Base-by-base conservation (phyloP, 768 basidiomycete species). In the Trametes cinnabarina region DNA sequence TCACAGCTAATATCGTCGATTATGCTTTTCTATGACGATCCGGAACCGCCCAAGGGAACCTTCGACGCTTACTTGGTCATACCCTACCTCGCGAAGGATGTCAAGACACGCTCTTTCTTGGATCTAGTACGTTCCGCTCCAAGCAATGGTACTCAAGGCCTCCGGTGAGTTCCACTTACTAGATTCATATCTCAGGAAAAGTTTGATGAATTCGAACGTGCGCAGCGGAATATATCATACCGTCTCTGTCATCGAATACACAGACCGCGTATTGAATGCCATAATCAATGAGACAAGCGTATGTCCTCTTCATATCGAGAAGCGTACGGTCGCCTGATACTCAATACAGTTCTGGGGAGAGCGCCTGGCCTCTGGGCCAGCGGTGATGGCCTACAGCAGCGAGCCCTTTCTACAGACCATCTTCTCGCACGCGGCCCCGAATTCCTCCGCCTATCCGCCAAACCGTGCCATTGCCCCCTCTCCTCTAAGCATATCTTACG, bases 1-100 rank as follows among this genome's bases (percentile, higher is more conserved):
- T 9, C 37, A 39, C 25, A 53, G 67, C 57, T 56, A 34, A 58
- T 49, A n/a, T 55, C 62, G 12, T 60, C 64, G 55, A 68, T 71
- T 7, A 51, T 82, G 3, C 50, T 87, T 20, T 88, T 87, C 69
- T 87, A 88, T 62, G 81, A 87, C 63, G 80, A 61, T 0, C 84
- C 85, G 14, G 73, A 66, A 0, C 76, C 76, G 0, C 82, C 82
- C 0, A 54, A 60, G 0, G 82, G 79, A 1, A 75, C 82, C 25
- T 84, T 83, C 58, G 81, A 84, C 56, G 74, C 73, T 8, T 81
- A 82, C 68, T 60, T 82, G 23, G 70, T 72, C 1, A 79, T 84
- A 32, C 77, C 78, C 3, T 51, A 64, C n/a, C 42, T 79, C 19
- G 65, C 64, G 3, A 66, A 68, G 51, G 75, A 81, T 55, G 65